Evolutionary conservation across 441 rosid genomes (phyloP).

Genomic region (Jatropha multifida): DNA sequence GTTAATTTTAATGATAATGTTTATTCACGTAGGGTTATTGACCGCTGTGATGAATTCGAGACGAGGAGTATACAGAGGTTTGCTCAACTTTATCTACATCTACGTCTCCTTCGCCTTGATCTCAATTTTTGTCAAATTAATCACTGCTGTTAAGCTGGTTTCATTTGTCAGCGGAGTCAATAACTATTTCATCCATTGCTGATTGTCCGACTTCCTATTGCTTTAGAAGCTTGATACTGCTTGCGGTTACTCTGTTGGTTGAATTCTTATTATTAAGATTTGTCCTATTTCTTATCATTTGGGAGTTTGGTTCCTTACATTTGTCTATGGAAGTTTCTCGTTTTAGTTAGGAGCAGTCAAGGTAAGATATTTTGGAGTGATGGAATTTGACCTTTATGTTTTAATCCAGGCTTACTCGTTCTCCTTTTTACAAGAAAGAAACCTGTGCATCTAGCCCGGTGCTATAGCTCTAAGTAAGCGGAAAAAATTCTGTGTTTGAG

Average conservation of each 20-base stretch:
- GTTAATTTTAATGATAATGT: neutral
- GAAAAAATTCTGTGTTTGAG: no score
- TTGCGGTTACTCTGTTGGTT: neutral
- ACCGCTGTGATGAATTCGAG: constrained; percentile 23
- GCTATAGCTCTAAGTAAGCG: neutral
- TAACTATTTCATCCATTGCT: no score
- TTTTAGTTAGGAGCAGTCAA: no score
- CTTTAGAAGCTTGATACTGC: no score
- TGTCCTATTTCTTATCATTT: neutral
- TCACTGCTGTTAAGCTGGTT: neutral
- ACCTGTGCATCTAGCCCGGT: neutral
- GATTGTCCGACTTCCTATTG: no score
- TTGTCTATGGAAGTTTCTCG: neutral
- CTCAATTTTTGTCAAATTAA: neutral
- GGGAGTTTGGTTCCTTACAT: neutral
- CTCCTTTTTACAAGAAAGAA: neutral
- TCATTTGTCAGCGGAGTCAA: neutral
- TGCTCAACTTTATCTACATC: neutral
- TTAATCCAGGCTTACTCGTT: neutral
- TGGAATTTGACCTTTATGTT: neutral
- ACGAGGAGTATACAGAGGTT: constrained; percentile 21
- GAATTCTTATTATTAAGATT: no score
- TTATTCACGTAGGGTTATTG: constrained; percentile 13
- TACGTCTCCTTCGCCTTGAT: neutral
- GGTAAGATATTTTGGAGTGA: no score